Evolutionary conservation across 2,329 filamentous ascomycete genomes (phyloP).

Genomic region (Colletotrichum nymphaeae): DNA sequence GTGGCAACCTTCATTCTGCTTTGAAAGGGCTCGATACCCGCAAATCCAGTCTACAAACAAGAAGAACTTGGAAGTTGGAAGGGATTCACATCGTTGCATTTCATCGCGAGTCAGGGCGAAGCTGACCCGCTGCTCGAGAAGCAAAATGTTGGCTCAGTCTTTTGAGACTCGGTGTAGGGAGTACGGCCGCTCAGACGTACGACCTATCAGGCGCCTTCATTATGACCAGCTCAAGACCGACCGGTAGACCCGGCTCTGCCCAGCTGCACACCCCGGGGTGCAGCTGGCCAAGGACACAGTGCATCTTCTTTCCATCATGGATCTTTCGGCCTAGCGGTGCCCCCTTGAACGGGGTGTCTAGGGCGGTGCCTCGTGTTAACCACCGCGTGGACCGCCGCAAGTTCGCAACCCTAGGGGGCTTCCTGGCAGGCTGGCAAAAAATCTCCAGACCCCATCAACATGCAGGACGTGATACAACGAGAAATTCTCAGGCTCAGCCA

Average conservation of each 20-base stretch:
- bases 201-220: slow-evolving; percentile 8
- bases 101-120: slow-evolving; percentile 16
- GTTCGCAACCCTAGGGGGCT: slow-evolving; percentile 12
- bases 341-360: slow-evolving; percentile 14
- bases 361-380: slow-evolving; percentile 26
- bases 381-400: slow-evolving; percentile 25
- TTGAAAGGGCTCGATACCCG: background rate
- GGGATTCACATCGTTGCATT: background rate
- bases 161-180: background rate
- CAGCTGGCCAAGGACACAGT: slow-evolving; percentile 1
- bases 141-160: slow-evolving; percentile 1
- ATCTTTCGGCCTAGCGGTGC: background rate
- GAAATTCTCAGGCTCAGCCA: slow-evolving; percentile 31
- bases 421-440: slow-evolving; percentile 19
- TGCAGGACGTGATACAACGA: slow-evolving; percentile 33
- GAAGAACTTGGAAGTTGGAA: background rate
- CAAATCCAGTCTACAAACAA: background rate
- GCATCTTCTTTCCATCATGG: background rate
- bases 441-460: slow-evolving; percentile 26
- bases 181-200: background rate
- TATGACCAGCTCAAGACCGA: slow-evolving; percentile 2
- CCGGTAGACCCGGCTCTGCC: slow-evolving; percentile 12
- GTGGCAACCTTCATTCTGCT: background rate
- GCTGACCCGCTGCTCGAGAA: background rate
- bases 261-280: slow-evolving; percentile 14